Base-by-base conservation (phyloP, 176 grass and related monocot species). In the Guadua angustifolia region DNA sequence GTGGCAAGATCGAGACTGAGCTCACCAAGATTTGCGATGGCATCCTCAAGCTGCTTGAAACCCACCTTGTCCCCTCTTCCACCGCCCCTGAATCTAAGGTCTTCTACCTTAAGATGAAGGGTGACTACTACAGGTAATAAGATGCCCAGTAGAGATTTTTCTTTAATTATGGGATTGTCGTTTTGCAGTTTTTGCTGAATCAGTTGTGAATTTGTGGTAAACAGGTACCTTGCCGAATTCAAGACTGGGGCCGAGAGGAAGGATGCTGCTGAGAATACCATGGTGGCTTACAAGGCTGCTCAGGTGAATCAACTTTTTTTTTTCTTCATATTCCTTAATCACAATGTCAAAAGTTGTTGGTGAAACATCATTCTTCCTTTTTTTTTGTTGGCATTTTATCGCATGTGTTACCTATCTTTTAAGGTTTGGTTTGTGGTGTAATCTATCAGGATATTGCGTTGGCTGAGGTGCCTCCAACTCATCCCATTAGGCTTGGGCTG, bases 91-190 rank as follows among this genome's bases (percentile, higher is more conserved):
- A 97, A 83, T 94, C 94, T 21, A 97, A 94, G 92, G 94, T 97
- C 25, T 94, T 97, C 68, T 97, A 97, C 59, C 92, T 97, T 11
- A 97, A 97, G 80, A 94, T 94, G 92, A 97, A 94, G 92, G 94
- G 94, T 61, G 94, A 97, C 77, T 97, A 97, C 86, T 91, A 97
- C 94, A 93, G 94, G 92, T 96, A 82, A 75, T 47, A 52, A 22
- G 40, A 36, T 82, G 42, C 15, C 22, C 18, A 36, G 4, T 63
- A 1, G 6, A 66, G 24, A 25, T 69, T 82, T 14, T 73, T 9
- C 12, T 51, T 69, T 77, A 45, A 29, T 82, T 65, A 16, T 24
- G 9, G 33, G 8, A 55, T 49, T 51, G 5, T 80, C 8, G 16
- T 66, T 84, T 71, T 60, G n/a, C 42, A 8, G 42, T 10, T 73